Evolutionary conservation across 257 asterid genomes (phyloP).

Genomic region (Solanum sitiens): DNA sequence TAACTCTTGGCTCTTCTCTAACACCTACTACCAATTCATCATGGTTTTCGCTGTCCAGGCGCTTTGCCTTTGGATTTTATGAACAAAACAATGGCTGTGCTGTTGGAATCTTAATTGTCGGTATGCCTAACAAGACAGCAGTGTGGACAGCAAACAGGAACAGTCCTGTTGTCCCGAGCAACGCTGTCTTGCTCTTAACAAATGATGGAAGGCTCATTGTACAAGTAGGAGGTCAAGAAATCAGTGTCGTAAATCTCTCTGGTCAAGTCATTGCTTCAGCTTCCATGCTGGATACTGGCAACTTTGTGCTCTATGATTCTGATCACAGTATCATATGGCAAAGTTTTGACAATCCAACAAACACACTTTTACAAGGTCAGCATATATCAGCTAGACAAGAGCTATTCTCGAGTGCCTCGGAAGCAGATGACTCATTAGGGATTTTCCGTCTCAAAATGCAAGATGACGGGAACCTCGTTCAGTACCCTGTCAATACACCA

Average conservation of each 20-base stretch:
- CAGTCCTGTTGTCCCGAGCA: conserved; percentile 2
- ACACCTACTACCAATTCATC: conserved; percentile 18
- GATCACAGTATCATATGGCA: conserved; percentile 24
- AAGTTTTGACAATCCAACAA: conserved; percentile 42
- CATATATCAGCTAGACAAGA: background rate
- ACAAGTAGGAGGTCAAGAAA: background rate
- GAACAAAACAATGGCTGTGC: conserved; percentile 4
- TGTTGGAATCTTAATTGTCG: conserved; percentile 2
- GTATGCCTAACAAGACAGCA: background rate
- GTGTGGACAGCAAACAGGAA: conserved; percentile 29
- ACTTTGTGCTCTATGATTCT: conserved; percentile 33
- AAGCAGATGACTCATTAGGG: conserved; percentile 12
- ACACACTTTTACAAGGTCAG: conserved; percentile 35
- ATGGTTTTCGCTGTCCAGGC: conserved; percentile 13
- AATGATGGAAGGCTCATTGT: conserved; percentile 25
- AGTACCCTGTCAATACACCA: conserved; percentile 14
- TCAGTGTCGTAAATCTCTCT: background rate
- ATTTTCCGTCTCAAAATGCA: conserved; percentile 33
- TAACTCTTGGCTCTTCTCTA: conserved; percentile 28
- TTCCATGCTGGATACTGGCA: conserved; percentile 43
- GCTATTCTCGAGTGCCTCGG: conserved; percentile 34
- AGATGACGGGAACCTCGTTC: conserved; percentile 39
- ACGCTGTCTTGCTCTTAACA: conserved; percentile 6
- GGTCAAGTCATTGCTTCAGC: conserved; percentile 10
- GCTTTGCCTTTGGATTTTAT: conserved; percentile 20